Base-by-base conservation (phyloP, 2,329 filamentous ascomycete genomes). In the Zymoseptoria brevis region DNA sequence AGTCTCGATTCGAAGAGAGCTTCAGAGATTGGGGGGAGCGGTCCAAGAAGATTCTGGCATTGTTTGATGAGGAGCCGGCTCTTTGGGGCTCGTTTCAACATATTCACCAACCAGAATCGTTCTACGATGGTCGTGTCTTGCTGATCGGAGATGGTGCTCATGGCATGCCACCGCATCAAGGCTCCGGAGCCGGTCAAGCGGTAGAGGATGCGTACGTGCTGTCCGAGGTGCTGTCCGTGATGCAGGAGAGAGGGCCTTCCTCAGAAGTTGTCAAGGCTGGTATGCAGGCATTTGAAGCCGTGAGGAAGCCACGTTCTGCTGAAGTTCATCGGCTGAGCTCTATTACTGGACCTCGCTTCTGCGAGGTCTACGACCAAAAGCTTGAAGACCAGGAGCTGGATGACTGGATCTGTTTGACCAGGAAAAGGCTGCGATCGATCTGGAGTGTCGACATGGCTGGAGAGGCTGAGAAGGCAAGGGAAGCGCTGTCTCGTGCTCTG, bases 81-180 rank as follows among this genome's bases (percentile, higher is more conserved):
- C 69, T 79, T 16, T 81, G 78, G 77, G 78, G 75, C 1, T 62
- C 80, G 0, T 80, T 79, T 65, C 72, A 80, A 55, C 76, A 81
- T 60, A 35, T 50, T n/a, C 35, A 54, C 7, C 65, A 68, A 29
- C 68, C 68, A 7, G 57, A 62, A 0, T 50, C 54, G 5, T 64
- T 64, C 26, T 45, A 75, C 41, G 80, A 81, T 63, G 74, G 71
- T 11, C 76, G 71, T 29, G 79, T 80, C 0, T 84, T 81, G 53
- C 71, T 89, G 0, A 70, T 89, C 4, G 87, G 87, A 2, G 87
- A 89, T 68, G 86, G 86, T 5, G 85, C 79, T 2, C 85, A 88
- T 68, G 83, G 85, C 1, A 79, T 82, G 75, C 65, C 87, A 79
- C 85, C 85, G 1, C 81, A 88, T 67, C 85, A 88, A 68, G 85